A percentile compares a stretch with the other conserved stretches of the same genome.
These are phyloP conservation scores for Astrothelium macrocarpum DNA, from an alignment of 495 filamentous ascomycete species.

Conservation along the genomic window DNA sequence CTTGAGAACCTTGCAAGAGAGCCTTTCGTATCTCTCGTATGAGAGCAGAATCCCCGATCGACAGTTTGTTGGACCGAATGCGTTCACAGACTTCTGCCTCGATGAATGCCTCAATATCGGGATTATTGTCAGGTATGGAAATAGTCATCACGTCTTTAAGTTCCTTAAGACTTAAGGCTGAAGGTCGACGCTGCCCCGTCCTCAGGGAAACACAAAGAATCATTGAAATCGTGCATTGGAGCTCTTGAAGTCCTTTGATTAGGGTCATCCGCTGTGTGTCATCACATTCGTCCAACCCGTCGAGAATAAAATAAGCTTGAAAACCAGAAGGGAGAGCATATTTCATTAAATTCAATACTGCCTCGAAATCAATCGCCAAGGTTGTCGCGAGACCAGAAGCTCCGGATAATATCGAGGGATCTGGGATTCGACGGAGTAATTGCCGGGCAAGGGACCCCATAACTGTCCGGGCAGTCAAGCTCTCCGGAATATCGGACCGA, in stretches of 20 bases:
- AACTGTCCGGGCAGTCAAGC: neutral
- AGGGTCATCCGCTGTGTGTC: neutral
- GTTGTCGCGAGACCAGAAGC: neutral
- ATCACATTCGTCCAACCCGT: neutral
- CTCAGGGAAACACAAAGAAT: neutral
- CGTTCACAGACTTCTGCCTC: constrained; percentile 27
- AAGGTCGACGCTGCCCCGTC: neutral
- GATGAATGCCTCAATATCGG: constrained; percentile 36
- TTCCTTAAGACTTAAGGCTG: neutral
- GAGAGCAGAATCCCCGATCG: constrained; percentile 30
- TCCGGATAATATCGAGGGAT: constrained; percentile 14
- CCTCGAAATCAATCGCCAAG: neutral
- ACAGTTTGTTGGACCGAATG: constrained; percentile 27
- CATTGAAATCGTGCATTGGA: neutral
- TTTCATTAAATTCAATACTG: neutral
- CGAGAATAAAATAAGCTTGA: neutral
- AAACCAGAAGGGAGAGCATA: neutral
- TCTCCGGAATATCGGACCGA: neutral
- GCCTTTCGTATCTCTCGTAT: constrained; percentile 32
- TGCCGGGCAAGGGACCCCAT: constrained; percentile 25
- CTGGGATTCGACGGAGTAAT: constrained; percentile 32
- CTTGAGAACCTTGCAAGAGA: constrained; percentile 29
- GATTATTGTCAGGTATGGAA: constrained; percentile 32
- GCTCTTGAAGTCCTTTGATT: neutral
- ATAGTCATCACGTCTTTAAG: constrained; percentile 16